Base-by-base conservation (phyloP, 2,329 filamentous ascomycete genomes). In the Alternaria viburni region DNA sequence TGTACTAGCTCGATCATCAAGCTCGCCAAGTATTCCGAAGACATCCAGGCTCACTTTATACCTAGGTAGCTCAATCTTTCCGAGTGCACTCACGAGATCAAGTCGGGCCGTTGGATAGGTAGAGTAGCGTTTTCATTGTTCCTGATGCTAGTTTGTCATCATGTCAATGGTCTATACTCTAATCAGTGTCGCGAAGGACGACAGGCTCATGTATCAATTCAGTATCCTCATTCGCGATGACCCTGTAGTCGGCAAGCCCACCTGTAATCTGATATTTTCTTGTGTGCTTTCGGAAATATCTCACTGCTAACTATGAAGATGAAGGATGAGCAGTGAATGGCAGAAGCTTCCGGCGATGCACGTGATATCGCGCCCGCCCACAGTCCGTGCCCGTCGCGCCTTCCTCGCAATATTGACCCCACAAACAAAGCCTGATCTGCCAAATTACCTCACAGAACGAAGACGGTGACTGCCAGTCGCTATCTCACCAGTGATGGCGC, bases 301-400 rank as follows among this genome's bases (percentile, higher is more conserved):
- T 41, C 36, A 41, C n/a, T 10, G 36, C 36, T 17, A 10, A 41
- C 36, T 5, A 9, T 41, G 8, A 2, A 17, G 36, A 41, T 17
- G n/a, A 17, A 8, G 36, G 36, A 17, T 11, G 36, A 41, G 36
- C 15, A 17, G 36, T 41, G 28, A 32, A 44, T 19, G n/a, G 50
- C 26, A 43, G 50, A 49, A 43, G 21, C 50, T 43, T 55, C 43
- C 30, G 19, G 50, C 11, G 21, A 11, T n/a, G n/a, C 52, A 54
- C 43, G 47, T 54, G 41, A 23, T 28, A 26, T 21, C 12, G 52
- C 6, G 44, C 17, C 32, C 17, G 26, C 17, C 3, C 7, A 19
- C 30, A 28, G 60, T 59, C 60, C 56, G 56, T 62, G 60, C 56
- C 19, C 15, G 10, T 56, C 30, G 55, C 46, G 46, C 55, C 46